Evolutionary conservation across 495 filamentous ascomycete genomes (phyloP).

Genomic region (Penicillium antarcticum): DNA sequence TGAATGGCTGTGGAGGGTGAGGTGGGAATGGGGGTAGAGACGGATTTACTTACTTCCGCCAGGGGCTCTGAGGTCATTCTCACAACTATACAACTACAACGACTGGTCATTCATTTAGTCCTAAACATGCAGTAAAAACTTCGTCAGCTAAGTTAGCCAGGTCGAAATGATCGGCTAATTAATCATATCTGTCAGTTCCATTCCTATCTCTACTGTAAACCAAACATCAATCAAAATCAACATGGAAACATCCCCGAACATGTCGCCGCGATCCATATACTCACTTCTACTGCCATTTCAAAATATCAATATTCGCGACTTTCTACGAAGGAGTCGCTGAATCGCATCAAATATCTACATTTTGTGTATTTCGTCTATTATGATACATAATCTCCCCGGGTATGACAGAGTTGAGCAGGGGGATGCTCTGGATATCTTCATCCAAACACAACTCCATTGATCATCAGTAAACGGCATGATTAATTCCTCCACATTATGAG

Average conservation of each 20-base stretch:
- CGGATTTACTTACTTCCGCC: conserved; percentile 14
- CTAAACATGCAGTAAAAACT: too few species aligned
- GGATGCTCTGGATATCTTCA: background rate
- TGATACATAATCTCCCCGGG: background rate
- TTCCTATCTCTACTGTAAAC: background rate
- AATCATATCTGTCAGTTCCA: background rate
- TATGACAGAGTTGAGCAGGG: background rate
- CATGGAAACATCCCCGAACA: too few species aligned
- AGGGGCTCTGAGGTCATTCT: conserved; percentile 20
- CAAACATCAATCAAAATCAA: too few species aligned
- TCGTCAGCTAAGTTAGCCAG: too few species aligned
- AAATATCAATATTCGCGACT: too few species aligned
- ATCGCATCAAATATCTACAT: background rate
- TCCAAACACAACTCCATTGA: background rate
- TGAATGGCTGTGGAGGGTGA: conserved; percentile 12
- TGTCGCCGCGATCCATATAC: too few species aligned
- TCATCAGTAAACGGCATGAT: background rate
- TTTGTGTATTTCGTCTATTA: background rate
- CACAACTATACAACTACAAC: too few species aligned
- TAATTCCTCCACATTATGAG: conserved; percentile 8
- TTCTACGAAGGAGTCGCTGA: too few species aligned
- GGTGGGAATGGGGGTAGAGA: conserved; percentile 11
- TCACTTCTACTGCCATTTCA: too few species aligned
- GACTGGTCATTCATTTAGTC: too few species aligned
- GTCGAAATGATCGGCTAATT: too few species aligned